Percentiles rank a stretch among this genome's conserved stretches.
Conservation (phyloP, 2,329 filamentous ascomycete species). For the Metarhizium sp. region DNA sequence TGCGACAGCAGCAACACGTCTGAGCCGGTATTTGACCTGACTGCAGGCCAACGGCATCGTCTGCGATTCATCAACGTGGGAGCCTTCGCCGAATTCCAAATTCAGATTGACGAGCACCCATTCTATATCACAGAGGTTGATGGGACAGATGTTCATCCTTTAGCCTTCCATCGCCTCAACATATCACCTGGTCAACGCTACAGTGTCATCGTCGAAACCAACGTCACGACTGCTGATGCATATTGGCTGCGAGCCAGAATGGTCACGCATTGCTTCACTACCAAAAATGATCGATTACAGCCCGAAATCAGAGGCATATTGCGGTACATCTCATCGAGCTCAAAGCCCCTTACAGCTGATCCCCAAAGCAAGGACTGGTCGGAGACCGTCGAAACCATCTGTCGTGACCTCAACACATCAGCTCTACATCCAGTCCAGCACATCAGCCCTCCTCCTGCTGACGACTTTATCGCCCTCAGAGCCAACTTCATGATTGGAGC, state of each 20-base stretch:
- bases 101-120: constrained; percentile 58
- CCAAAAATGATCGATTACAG: constrained; percentile 19
- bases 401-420: constrained; percentile 43
- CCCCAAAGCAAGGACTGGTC: constrained; percentile 38
- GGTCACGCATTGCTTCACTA: constrained; percentile 29
- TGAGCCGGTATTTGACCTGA: constrained; percentile 34
- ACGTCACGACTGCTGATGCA: constrained; percentile 39
- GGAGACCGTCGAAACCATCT: constrained; percentile 36
- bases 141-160: constrained; percentile 54
- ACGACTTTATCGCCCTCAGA: constrained; percentile 34
- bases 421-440: constrained; percentile 29
- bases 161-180: constrained; percentile 50
- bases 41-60: constrained; percentile 50
- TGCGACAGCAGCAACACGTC: constrained; percentile 33
- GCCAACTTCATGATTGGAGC: constrained; percentile 46
- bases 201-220: constrained; percentile 54
- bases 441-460: constrained; percentile 26
- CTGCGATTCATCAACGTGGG: constrained; percentile 62
- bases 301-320: constrained; percentile 22
- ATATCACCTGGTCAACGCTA: constrained; percentile 64
- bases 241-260: constrained; percentile 55
- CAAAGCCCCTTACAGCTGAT: neutral
- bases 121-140: constrained; percentile 62
- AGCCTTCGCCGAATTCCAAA: constrained; percentile 62
- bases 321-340: constrained; percentile 13